Conservation (phyloP, 441 rosid species). For the Jatropha podagrica region DNA sequence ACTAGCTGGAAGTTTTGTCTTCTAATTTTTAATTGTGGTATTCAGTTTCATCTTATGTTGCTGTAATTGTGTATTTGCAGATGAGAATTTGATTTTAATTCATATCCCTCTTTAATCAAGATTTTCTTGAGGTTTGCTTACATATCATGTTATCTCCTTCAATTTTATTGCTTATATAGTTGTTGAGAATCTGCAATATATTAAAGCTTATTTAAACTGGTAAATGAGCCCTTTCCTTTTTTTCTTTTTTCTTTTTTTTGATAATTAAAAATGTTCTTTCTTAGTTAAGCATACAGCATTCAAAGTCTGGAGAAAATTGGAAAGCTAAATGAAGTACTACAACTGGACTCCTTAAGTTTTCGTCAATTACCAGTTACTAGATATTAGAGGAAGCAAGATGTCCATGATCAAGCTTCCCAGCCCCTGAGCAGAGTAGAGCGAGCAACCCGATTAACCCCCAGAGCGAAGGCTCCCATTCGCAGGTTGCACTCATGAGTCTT, state of each 20-base stretch:
- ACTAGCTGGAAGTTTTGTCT: slow-evolving; percentile 22
- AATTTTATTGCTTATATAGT: neutral
- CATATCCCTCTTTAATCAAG: slow-evolving; percentile 1
- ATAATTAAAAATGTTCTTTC: no score
- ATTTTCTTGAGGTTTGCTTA: neutral
- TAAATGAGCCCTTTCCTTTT: neutral
- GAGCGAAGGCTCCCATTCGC: slow-evolving; percentile 92
- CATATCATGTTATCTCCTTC: neutral
- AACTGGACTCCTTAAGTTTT: neutral
- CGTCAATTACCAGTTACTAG: neutral
- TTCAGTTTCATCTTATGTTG: neutral
- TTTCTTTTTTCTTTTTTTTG: neutral
- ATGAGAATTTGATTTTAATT: slow-evolving; percentile 3
- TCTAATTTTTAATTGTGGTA: neutral
- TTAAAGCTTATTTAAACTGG: neutral
- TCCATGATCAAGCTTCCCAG: slow-evolving; percentile 61
- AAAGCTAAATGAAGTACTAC: neutral
- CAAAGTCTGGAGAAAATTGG: neutral
- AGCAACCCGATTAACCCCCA: slow-evolving; percentile 85
- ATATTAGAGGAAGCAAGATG: neutral
- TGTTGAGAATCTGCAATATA: neutral
- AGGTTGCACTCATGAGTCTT: slow-evolving; percentile 66
- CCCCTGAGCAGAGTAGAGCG: slow-evolving; percentile 75
- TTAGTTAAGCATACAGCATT: neutral
- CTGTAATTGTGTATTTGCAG: slow-evolving; percentile 11